Evolutionary conservation across 306 rosid genomes (phyloP), one percentile per base, ranked within the genome.

Genomic region (Cicer bijugum): DNA sequence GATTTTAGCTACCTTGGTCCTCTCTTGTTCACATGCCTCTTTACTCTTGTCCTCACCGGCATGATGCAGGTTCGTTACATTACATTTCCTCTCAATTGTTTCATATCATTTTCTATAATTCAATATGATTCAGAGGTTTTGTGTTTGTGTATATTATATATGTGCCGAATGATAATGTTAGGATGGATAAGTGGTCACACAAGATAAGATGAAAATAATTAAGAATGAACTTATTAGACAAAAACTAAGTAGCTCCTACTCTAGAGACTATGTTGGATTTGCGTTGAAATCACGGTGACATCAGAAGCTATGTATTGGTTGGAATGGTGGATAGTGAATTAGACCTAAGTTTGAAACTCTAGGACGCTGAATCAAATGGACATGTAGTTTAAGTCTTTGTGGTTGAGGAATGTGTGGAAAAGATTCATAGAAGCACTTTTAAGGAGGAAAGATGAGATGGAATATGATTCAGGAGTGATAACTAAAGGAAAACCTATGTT

Each of bases 1-100:
- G 98, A 94, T 79, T 94, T 94, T 83, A 94, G 96, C 87, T 94
- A 80, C 85, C 96, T 94, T 33, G 97, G 95, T 72, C 97, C 98
- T 33, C 72, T 94, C n/a, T 81, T 94, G 82, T 94, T 91, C 75
- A 85, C 98, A 15, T 78, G 89, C 56, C 96, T 94, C 75, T 72
- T 86, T 51, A 71, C 88, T 67, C 89, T 94, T 64, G 37, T 94
- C 46, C 58, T 89, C 6, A 83, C 90, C 12, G 80, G 98, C 78
- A 83, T 94, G 84, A 88, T 93, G 84, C 98, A 91, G 98, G 98
- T 91, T 55, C 8, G 61, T 57, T 57, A 4, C 15, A 12, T 59
- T 43, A 37, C 71, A 69, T 51, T 38, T 48, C 23, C 44, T 71
- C 28, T 69, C 28, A 17, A 43, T 16, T 42, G 2, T 6, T 4